Conservation (phyloP, 2,329 filamentous ascomycete genomes). For the Fusarium acutatum region DNA sequence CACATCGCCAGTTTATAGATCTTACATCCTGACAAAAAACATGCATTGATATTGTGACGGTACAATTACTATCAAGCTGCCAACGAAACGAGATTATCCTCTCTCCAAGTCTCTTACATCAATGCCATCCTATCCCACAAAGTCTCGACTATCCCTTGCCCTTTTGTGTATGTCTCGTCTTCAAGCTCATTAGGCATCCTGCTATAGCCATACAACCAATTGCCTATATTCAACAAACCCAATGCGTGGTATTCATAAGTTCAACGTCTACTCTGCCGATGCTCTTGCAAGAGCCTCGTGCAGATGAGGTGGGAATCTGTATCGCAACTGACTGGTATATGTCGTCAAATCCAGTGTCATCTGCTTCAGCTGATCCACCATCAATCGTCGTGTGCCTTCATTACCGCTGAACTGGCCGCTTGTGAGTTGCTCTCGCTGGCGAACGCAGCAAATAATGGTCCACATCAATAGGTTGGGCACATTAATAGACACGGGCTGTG, state of each 20-base stretch:
- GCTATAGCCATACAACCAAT: constrained; percentile 11
- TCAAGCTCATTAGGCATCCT: not conserved
- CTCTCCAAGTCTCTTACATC: constrained; percentile 1
- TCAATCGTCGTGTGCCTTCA: constrained; percentile 67
- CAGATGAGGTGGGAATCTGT: constrained; percentile 85
- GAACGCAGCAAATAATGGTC: constrained; percentile 87
- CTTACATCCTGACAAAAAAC: not conserved
- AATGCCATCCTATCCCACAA: not conserved
- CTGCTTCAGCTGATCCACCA: constrained; percentile 77
- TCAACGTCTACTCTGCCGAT: constrained; percentile 65
- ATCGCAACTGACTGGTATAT: constrained; percentile 91
- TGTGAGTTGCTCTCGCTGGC: constrained; percentile 76
- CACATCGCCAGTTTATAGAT: not conserved
- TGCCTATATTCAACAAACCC: constrained; percentile 20
- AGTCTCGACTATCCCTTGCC: constrained; percentile 3
- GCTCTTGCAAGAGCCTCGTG: constrained; percentile 89
- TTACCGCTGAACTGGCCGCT: constrained; percentile 79
- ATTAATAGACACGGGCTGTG: constrained; percentile 85
- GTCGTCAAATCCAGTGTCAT: constrained; percentile 91
- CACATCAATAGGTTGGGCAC: constrained; percentile 92
- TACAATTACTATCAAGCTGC: constrained; percentile 23
- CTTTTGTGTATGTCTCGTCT: constrained; percentile 2
- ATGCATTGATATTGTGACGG: constrained; percentile 11
- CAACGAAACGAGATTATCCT: constrained; percentile 1
- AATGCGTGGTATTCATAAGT: not conserved